Evolutionary conservation across 2,329 filamentous ascomycete species (phyloP).

Genomic region (Pseudocercospora pini-densiflorae): DNA sequence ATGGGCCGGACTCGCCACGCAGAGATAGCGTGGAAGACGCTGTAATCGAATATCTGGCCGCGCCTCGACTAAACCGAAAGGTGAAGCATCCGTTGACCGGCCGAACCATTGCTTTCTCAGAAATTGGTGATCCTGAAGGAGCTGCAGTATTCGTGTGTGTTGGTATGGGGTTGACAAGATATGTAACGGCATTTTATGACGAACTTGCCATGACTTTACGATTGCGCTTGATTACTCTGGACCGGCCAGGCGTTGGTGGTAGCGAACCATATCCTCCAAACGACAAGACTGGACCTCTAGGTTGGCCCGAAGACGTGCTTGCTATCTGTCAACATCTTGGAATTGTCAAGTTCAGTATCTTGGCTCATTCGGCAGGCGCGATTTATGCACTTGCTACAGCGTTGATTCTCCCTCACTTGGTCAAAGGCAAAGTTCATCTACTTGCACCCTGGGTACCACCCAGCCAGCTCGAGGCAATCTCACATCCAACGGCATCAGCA

Average conservation of each 20-base stretch:
- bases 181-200: slow-evolving; percentile 96
- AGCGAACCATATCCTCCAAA: slow-evolving; percentile 84
- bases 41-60: slow-evolving; percentile 82
- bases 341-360: slow-evolving; percentile 93
- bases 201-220: slow-evolving; percentile 89
- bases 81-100: slow-evolving; percentile 85
- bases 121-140: slow-evolving; percentile 90
- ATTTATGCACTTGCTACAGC: slow-evolving; percentile 97
- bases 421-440: slow-evolving; percentile 90
- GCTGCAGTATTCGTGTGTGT: slow-evolving; percentile 96
- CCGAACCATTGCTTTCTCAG: slow-evolving; percentile 90
- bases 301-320: slow-evolving; percentile 93
- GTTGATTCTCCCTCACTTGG: slow-evolving; percentile 92
- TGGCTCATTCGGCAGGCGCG: slow-evolving; percentile 96
- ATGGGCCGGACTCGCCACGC: slow-evolving; percentile 52
- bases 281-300: slow-evolving; percentile 77
- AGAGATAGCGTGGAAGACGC: slow-evolving; percentile 87
- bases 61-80: slow-evolving; percentile 83
- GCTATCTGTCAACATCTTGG: slow-evolving; percentile 90
- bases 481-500: slow-evolving; percentile 48
- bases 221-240: slow-evolving; percentile 87
- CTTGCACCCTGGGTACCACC: slow-evolving; percentile 97
- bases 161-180: slow-evolving; percentile 95
- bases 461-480: slow-evolving; percentile 82
- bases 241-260: slow-evolving; percentile 90